Evolutionary conservation across 225 moss, liverwort and hornwort genomes (phyloP).

Genomic region (Physcomitrellopsis africana): DNA sequence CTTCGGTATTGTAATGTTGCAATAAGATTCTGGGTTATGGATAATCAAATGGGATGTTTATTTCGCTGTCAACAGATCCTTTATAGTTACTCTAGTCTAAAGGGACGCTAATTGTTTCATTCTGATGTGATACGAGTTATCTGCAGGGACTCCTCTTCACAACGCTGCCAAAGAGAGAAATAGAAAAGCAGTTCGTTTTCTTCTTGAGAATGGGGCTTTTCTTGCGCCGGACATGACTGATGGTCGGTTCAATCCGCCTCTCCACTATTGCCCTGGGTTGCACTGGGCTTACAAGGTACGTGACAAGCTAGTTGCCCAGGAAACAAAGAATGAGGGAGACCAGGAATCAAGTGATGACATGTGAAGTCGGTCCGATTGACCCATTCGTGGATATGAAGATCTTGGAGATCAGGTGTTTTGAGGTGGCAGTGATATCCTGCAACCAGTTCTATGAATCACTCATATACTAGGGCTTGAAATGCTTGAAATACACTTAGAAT

Average conservation of each 20-base stretch:
- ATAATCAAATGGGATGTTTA: neutral
- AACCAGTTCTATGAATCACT: conserved; percentile 1
- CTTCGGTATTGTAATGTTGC: neutral
- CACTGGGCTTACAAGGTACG: conserved; percentile 88
- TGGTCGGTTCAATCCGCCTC: conserved; percentile 89
- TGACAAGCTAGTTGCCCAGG: conserved; percentile 44
- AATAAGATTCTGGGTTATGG: neutral
- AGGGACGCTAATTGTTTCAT: neutral
- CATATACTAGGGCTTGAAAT: conserved; percentile 2
- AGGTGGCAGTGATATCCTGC: conserved; percentile 1
- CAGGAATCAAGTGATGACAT: conserved; percentile 19
- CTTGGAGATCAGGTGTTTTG: conserved; percentile 1
- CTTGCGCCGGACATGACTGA: conserved; percentile 84
- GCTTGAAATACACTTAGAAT: neutral
- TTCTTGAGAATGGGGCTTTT: conserved; percentile 90
- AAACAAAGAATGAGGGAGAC: conserved; percentile 24
- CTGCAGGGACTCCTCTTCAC: conserved; percentile 88
- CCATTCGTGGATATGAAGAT: neutral
- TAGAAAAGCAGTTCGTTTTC: conserved; percentile 86
- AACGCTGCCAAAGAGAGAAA: conserved; percentile 88
- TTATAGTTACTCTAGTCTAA: neutral
- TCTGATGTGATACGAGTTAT: conserved; percentile 6
- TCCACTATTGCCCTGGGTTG: conserved; percentile 90
- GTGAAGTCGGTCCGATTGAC: conserved; percentile 15
- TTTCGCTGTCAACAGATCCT: neutral